Evolutionary conservation across 164 flowering plant species (phyloP).

Genomic region (Protea cynaroides): DNA sequence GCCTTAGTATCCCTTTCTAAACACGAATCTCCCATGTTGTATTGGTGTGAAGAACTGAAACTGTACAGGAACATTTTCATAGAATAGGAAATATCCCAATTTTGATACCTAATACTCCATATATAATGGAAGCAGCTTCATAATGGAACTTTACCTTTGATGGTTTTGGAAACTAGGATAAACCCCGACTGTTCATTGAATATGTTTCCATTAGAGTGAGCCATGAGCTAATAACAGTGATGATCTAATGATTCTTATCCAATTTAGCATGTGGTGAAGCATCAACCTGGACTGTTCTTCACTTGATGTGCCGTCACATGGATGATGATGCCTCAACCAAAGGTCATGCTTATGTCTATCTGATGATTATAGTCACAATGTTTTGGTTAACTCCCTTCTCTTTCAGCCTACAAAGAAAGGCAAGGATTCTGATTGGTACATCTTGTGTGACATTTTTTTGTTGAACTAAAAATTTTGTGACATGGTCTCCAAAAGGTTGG

Average conservation of each 20-base stretch:
- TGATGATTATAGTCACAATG: too few species aligned
- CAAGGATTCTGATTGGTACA: too few species aligned
- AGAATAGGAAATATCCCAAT: too few species aligned
- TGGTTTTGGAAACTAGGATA: background rate
- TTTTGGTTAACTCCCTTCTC: background rate
- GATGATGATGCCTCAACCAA: background rate
- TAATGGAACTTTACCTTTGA: background rate
- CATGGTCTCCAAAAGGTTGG: too few species aligned
- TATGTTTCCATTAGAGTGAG: background rate
- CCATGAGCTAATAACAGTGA: background rate
- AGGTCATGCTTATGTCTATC: background rate
- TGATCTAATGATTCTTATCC: background rate
- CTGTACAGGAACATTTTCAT: background rate
- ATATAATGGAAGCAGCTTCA: background rate
- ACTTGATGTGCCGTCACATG: background rate
- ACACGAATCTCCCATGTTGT: background rate
- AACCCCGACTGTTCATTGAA: background rate
- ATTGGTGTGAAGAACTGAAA: background rate
- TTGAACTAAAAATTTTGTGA: too few species aligned
- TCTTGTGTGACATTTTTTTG: too few species aligned
- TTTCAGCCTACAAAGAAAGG: background rate
- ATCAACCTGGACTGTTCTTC: background rate
- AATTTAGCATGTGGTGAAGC: background rate
- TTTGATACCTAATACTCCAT: too few species aligned
- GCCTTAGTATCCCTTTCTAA: background rate